A percentile compares a stretch with the other conserved stretches of the same genome.
Evolutionary conservation across 768 basidiomycete genomes (phyloP).

Genomic region (Gelatoporia subvermispora): DNA sequence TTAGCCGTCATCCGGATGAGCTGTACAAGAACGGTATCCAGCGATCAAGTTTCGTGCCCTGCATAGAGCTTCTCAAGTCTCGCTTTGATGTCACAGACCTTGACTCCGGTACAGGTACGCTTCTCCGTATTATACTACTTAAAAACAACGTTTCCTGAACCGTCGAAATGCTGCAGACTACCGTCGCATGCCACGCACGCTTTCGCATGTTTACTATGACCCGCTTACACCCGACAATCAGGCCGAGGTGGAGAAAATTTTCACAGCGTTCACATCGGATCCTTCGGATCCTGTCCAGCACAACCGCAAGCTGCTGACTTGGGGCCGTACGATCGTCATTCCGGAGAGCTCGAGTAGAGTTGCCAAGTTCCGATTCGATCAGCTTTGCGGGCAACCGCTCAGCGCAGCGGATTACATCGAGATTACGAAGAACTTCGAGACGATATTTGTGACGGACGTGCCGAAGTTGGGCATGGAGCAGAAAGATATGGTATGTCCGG

Average conservation of each 20-base stretch:
- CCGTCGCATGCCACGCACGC: conserved; percentile 84
- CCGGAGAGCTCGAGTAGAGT: conserved; percentile 77
- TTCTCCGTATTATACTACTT: neutral
- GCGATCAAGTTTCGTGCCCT: conserved; percentile 88
- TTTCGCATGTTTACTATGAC: conserved; percentile 91
- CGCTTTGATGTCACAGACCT: conserved; percentile 87
- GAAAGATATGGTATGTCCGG: conserved; percentile 73
- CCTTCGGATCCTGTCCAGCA: conserved; percentile 50
- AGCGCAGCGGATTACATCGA: conserved; percentile 96
- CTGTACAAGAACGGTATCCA: conserved; percentile 99
- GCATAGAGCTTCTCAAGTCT: conserved; percentile 88
- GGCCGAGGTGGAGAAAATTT: conserved; percentile 79
- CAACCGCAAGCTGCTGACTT: conserved; percentile 70
- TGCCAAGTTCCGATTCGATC: conserved; percentile 81
- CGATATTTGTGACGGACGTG: conserved; percentile 83
- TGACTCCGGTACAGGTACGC: conserved; percentile 87
- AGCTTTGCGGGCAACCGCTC: conserved; percentile 84
- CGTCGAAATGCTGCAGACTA: conserved; percentile 59
- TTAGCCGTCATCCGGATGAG: conserved; percentile 93
- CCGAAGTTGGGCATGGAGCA: conserved; percentile 82
- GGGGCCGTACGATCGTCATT: conserved; percentile 81
- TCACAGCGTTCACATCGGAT: conserved; percentile 60
- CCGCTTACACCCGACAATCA: conserved; percentile 66
- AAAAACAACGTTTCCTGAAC: neutral
- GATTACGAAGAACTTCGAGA: conserved; percentile 82